phyloP scores from a whole-genome alignment of 2,329 filamentous ascomycete genomes.

The Basipetospora chlamydospora region DNA sequence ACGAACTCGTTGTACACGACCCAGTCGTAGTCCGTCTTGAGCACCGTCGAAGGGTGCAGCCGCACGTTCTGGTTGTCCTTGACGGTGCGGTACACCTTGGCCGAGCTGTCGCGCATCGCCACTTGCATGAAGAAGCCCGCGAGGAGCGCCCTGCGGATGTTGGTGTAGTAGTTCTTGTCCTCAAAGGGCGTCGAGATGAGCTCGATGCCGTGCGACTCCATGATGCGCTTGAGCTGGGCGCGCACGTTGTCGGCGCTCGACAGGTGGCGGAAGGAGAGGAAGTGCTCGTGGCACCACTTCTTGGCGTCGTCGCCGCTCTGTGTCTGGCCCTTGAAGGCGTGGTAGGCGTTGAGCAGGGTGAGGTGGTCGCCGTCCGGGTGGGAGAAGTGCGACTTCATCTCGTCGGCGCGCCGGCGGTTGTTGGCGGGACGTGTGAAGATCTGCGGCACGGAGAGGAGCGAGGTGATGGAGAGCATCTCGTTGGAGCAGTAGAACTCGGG shows the following conservation, averaged over 20 bases:
- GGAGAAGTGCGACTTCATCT: conserved; percentile 91
- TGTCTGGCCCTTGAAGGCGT: conserved; percentile 82
- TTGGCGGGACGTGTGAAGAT: conserved; percentile 80
- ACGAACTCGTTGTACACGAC: conserved; percentile 98
- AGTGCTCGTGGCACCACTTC: conserved; percentile 95
- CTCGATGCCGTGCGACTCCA: conserved; percentile 82
- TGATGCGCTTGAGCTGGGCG: conserved; percentile 81
- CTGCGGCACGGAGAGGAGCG: conserved; percentile 85
- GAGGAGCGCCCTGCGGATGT: conserved; percentile 84
- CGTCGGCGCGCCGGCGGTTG: conserved; percentile 80
- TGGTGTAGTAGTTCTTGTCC: conserved; percentile 95
- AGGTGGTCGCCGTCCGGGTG: conserved; percentile 91
- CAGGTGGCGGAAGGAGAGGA: conserved; percentile 75
- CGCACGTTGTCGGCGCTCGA: conserved; percentile 92
- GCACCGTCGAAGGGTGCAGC: conserved; percentile 82
- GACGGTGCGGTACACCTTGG: conserved; percentile 87
- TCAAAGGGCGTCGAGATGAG: conserved; percentile 81
- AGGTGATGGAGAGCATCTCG: conserved; percentile 89
- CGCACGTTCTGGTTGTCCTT: conserved; percentile 93
- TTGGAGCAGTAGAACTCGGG: conserved; percentile 98
- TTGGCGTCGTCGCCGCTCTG: conserved; percentile 51
- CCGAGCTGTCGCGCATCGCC: conserved; percentile 76
- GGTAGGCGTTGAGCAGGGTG: conserved; percentile 93
- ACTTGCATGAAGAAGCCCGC: conserved; percentile 99
- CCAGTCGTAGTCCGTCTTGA: conserved; percentile 85